A percentile compares a stretch with the other conserved stretches of the same genome.
Evolutionary conservation across 805 yeast species (phyloP).

Genomic region (Hanseniaspora valbyensis): DNA sequence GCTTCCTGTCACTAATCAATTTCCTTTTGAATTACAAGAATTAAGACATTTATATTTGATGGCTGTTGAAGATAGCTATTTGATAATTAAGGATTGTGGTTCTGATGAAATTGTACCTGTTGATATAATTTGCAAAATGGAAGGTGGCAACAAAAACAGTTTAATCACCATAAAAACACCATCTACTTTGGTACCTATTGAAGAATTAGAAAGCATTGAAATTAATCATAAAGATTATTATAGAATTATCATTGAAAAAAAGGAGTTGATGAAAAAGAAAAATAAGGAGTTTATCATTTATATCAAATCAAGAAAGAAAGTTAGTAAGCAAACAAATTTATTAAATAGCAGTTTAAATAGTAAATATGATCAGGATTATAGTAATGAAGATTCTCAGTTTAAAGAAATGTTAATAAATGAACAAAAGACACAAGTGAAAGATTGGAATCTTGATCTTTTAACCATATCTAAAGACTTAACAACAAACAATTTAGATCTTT

Average conservation of each 20-base stretch:
- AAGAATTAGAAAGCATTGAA: conserved; percentile 38
- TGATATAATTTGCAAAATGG: conserved; percentile 32
- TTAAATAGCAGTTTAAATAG: conserved; percentile 14
- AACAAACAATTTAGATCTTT: background rate
- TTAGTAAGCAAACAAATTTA: background rate
- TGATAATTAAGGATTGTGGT: conserved; percentile 62
- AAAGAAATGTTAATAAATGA: background rate
- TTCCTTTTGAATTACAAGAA: conserved; percentile 59
- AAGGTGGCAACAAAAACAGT: conserved; percentile 29
- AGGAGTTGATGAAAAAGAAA: background rate
- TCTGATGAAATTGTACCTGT: conserved; percentile 42
- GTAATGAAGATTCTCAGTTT: conserved; percentile 16
- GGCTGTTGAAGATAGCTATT: conserved; percentile 67
- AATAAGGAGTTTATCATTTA: background rate
- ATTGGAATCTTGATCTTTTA: conserved; percentile 1
- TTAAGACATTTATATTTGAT: conserved; percentile 84
- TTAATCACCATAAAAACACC: conserved; percentile 41
- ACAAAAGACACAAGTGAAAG: background rate
- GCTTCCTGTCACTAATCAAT: conserved; percentile 41
- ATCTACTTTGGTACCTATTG: conserved; percentile 52
- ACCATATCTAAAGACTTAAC: background rate
- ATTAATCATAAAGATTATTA: conserved; percentile 42
- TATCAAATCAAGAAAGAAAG: background rate
- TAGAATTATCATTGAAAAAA: conserved; percentile 32
- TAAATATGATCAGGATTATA: background rate